phyloP scores from a whole-genome alignment of 805 yeast species.

The Saccharomycopsis sp. region DNA sequence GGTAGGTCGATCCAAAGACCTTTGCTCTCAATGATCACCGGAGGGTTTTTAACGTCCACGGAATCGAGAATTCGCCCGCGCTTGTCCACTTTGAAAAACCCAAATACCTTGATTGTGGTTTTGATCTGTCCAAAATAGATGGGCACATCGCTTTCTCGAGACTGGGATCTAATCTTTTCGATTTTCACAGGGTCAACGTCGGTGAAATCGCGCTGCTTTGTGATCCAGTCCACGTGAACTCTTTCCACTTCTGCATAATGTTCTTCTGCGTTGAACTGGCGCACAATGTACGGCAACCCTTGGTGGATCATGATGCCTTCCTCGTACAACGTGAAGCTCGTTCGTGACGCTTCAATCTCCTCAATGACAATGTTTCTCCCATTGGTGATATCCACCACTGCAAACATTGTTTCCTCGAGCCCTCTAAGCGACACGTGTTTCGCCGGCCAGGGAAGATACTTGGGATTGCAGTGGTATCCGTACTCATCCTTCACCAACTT shows the following conservation, averaged over 20 bases:
- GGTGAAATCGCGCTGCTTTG: conserved; percentile 84
- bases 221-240: conserved; percentile 90
- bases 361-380: conserved; percentile 73
- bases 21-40: conserved; percentile 54
- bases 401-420: conserved; percentile 70
- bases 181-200: conserved; percentile 83
- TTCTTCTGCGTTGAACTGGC: conserved; percentile 74
- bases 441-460: conserved; percentile 77
- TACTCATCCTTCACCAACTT: conserved; percentile 33
- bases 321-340: conserved; percentile 80
- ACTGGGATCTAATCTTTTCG: conserved; percentile 46
- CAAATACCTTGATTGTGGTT: conserved; percentile 75
- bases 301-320: conserved; percentile 95
- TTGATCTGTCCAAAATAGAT: conserved; percentile 68
- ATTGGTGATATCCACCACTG: conserved; percentile 84
- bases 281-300: conserved; percentile 80
- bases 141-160: conserved; percentile 43
- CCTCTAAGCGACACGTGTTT: conserved; percentile 71
- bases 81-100: conserved; percentile 80
- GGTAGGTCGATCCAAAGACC: conserved; percentile 95
- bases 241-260: conserved; percentile 76
- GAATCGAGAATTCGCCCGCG: conserved; percentile 79
- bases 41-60: conserved; percentile 87
- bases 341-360: conserved; percentile 80
- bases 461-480: conserved; percentile 47